Evolutionary conservation across 2,329 filamentous ascomycete genomes (phyloP).

Genomic region (Albifimbria verrucaria): DNA sequence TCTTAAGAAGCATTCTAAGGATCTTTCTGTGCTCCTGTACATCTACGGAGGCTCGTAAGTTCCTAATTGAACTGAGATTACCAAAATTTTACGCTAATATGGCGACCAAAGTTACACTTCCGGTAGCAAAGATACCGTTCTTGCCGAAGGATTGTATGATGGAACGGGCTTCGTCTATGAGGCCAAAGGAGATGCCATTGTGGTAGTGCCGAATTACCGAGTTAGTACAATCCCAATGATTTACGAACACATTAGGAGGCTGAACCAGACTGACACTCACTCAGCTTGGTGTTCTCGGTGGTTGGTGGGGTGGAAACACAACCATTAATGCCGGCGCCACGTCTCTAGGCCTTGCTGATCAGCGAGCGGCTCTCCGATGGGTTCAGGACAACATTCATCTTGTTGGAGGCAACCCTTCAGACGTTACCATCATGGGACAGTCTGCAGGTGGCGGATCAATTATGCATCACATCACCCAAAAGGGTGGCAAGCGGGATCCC

Average conservation of each 20-base stretch:
- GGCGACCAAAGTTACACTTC: not conserved
- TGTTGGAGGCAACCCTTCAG: not conserved
- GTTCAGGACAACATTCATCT: not conserved
- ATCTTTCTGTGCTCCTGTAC: not conserved
- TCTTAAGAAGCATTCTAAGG: not conserved
- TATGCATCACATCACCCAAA: constrained; percentile 44
- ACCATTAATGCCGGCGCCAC: not conserved
- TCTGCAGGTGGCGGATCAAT: constrained; percentile 49
- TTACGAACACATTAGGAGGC: not conserved
- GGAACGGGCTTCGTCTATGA: not conserved
- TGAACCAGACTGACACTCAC: not conserved
- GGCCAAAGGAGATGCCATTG: not conserved
- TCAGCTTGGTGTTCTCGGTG: not conserved
- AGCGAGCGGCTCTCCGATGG: not conserved
- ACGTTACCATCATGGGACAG: constrained; percentile 17
- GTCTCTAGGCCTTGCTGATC: not conserved
- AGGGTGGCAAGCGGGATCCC: constrained; percentile 32
- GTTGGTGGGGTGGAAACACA: not conserved
- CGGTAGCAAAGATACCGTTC: not conserved
- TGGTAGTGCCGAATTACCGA: not conserved
- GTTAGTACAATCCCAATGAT: not conserved
- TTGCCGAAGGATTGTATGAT: not conserved
- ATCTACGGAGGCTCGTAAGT: not conserved
- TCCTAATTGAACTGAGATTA: not conserved
- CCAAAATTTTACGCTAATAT: not conserved